Evolutionary conservation across 2,329 filamentous ascomycete species (phyloP), one percentile per base, ranked within the genome.

Genomic region (Talaromyces sp.): DNA sequence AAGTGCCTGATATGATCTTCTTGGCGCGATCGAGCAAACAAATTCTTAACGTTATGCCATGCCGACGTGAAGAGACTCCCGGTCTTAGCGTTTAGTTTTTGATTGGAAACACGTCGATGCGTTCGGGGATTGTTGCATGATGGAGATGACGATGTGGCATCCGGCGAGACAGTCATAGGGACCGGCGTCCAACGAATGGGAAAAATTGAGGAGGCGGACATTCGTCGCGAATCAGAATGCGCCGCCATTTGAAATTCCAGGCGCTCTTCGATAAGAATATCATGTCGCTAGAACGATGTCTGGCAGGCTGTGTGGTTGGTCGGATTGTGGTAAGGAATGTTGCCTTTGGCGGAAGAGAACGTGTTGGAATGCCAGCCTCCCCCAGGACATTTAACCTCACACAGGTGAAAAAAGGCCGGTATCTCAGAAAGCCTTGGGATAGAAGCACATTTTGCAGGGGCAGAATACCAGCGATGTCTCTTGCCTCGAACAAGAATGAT

Each of bases 341-440:
- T 23, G 58, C 23, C 8, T 58, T 42, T 60, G 23, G 40, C 25
- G 14, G 21, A 14, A 46, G 42, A 46, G 52, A 48, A 31, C 62
- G 21, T 61, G 54, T n/a, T 54, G 62, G 62, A 64, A 61, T 64
- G 63, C 33, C 50, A 63, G 44, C 54, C 60, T 58, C 48, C 37
- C 23, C 42, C 23, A 55, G 12, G 48, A 33, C 35, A 60, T 54
- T 35, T 40, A 60, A n/a, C 28, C 46, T 42, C 35, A 33, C n/a
- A 39, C 59, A 61, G 37, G 59, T 61, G 59, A 61, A 12, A 18
- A n/a, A 3, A 55, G 23, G 18, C 44, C 9, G 23, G 44, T n/a
- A 28, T 3, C 6, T 28, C 44, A 31, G 33, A 18, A 59, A 6
- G n/a, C n/a, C n/a, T n/a, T 9, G 16, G 44, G 44, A 3, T n/a